Evolutionary conservation across 208 protist species (phyloP).

Genomic region (Phytomonas sp.): DNA sequence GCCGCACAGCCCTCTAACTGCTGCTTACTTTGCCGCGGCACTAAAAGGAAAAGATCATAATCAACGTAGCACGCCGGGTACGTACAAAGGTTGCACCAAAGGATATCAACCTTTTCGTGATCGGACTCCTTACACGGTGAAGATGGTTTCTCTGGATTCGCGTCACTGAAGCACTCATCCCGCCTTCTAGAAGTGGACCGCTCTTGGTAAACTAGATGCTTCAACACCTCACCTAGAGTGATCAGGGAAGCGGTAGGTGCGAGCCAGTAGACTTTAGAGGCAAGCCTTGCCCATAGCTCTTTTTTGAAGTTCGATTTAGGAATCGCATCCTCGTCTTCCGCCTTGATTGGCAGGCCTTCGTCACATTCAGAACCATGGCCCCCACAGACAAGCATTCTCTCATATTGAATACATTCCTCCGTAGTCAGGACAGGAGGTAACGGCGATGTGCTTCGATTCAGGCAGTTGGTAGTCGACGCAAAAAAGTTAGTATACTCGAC

Average conservation of each 20-base stretch:
- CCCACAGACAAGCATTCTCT: neutral
- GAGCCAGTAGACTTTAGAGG: neutral
- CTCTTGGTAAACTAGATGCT: neutral
- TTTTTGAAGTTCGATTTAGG: neutral
- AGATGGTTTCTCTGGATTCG: neutral
- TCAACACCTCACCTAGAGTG: neutral
- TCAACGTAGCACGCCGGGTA: constrained; percentile 4
- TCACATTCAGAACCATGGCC: neutral
- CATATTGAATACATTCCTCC: neutral
- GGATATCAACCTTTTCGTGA: neutral
- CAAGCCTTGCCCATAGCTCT: neutral
- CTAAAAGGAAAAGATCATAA: neutral
- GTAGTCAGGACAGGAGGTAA: neutral
- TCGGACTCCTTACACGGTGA: neutral
- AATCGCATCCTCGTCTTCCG: neutral
- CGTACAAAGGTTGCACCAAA: neutral
- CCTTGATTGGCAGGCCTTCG: neutral
- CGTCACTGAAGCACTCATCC: neutral
- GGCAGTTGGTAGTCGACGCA: neutral
- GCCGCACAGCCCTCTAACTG: neutral
- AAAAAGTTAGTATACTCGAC: neutral
- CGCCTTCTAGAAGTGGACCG: neutral
- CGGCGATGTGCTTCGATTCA: neutral
- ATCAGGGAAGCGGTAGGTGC: neutral
- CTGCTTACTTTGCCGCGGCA: constrained; percentile 3